phyloP scores from a whole-genome alignment of 2,329 filamentous ascomycete genomes.

The Phialophora macrospora region DNA sequence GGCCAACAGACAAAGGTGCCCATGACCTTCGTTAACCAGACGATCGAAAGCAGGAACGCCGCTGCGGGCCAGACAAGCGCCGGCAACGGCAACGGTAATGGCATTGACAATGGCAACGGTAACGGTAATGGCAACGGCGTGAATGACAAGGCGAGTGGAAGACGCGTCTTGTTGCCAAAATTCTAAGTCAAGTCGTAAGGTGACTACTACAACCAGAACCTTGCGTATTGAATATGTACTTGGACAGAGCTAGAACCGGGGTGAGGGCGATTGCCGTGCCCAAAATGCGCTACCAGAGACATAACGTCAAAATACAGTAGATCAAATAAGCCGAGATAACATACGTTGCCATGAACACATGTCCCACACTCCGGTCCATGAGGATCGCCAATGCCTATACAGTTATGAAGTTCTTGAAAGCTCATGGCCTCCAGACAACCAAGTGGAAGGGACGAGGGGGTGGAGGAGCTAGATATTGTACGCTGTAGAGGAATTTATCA shows the following conservation, averaged over 20 bases:
- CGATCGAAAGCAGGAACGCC: slow-evolving; percentile 30
- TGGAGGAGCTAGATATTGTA: too few relatives aligned
- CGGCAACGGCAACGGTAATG: neutral
- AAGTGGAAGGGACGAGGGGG: too few relatives aligned
- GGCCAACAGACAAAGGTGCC: slow-evolving; percentile 27
- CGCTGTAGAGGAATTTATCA: too few relatives aligned
- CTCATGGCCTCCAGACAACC: too few relatives aligned
- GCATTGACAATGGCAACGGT: slow-evolving; percentile 18
- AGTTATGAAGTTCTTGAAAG: too few relatives aligned
- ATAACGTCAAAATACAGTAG: neutral
- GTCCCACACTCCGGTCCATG: too few relatives aligned
- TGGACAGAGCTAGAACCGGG: neutral
- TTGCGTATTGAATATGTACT: neutral
- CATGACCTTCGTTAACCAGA: slow-evolving; percentile 36
- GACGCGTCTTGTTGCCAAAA: neutral
- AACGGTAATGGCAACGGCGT: too few relatives aligned
- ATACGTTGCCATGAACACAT: neutral
- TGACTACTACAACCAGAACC: neutral
- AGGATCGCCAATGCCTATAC: too few relatives aligned
- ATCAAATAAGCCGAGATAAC: neutral
- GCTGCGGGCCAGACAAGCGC: neutral
- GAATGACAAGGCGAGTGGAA: too few relatives aligned
- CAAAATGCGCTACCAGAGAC: neutral
- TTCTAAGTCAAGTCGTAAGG: neutral
- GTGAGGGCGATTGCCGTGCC: too few relatives aligned